phyloP scores from a whole-genome alignment of 1,284 basidiomycete species.

The Sporisorium scitamineum region DNA sequence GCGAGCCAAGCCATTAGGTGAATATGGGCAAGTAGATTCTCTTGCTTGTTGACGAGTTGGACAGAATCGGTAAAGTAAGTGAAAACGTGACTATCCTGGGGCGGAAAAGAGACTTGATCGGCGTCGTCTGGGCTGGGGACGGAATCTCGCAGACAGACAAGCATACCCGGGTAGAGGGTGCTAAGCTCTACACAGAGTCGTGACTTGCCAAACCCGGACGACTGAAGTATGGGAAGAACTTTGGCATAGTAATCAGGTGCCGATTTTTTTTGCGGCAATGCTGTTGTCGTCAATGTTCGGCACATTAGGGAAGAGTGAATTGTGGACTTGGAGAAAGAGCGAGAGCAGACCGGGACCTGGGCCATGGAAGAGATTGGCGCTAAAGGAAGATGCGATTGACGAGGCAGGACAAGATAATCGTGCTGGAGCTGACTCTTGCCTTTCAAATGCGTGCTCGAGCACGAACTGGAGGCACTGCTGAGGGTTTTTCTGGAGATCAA shows the following conservation, averaged over 20 bases:
- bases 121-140: too few species aligned
- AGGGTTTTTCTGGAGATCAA: neutral
- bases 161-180: neutral
- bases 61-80: neutral
- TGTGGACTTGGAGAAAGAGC: neutral
- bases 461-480: neutral
- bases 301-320: neutral
- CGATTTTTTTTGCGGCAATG: neutral
- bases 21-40: neutral
- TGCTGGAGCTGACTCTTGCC: neutral
- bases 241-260: neutral
- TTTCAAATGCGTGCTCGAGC: neutral
- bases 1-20: conserved; percentile 2
- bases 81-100: neutral
- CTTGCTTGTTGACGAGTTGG: neutral
- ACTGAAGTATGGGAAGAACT: conserved; percentile 3
- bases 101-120: neutral
- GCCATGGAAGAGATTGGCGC: neutral
- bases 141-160: neutral
- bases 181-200: conserved; percentile 4
- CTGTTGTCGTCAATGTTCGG: neutral
- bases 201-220: conserved; percentile 3
- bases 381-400: neutral
- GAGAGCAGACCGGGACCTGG: neutral
- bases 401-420: too few species aligned